Percentiles rank a stretch among this genome's conserved stretches.
These are phyloP conservation scores for Pseudocercospora cruenta DNA, from an alignment of 2,329 filamentous ascomycete genomes.

Conservation along the genomic window DNA sequence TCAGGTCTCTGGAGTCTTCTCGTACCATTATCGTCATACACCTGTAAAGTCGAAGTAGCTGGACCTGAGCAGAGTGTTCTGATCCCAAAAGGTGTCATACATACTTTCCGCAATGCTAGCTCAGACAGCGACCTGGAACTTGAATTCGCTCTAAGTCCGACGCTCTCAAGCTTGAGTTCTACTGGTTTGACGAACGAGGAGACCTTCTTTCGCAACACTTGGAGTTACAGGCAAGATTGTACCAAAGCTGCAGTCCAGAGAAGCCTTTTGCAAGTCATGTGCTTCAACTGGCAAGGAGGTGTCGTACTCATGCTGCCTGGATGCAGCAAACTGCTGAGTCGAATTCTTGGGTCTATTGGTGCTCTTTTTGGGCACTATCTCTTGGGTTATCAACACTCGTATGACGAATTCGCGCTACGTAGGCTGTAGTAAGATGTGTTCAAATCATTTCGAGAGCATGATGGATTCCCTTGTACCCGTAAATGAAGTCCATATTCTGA, in stretches of 20 bases:
- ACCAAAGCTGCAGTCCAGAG: background rate
- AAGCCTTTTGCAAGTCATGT: background rate
- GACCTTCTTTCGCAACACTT: background rate
- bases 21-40: background rate
- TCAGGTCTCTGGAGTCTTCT: background rate
- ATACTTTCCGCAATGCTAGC: constrained; percentile 1
- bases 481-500: background rate
- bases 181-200: background rate
- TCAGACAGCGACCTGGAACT: background rate
- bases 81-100: background rate
- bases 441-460: background rate
- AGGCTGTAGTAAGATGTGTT: background rate
- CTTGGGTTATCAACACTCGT: background rate
- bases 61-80: constrained; percentile 4
- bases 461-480: constrained; percentile 5
- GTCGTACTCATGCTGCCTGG: background rate
- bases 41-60: background rate
- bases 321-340: background rate
- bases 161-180: background rate
- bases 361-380: background rate
- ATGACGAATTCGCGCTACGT: background rate
- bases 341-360: background rate
- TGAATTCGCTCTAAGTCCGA: background rate
- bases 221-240: constrained; percentile 1
- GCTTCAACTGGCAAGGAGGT: background rate